Conservation (phyloP, 2,329 filamentous ascomycete species). For the Drechslerella stenobrocha region DNA sequence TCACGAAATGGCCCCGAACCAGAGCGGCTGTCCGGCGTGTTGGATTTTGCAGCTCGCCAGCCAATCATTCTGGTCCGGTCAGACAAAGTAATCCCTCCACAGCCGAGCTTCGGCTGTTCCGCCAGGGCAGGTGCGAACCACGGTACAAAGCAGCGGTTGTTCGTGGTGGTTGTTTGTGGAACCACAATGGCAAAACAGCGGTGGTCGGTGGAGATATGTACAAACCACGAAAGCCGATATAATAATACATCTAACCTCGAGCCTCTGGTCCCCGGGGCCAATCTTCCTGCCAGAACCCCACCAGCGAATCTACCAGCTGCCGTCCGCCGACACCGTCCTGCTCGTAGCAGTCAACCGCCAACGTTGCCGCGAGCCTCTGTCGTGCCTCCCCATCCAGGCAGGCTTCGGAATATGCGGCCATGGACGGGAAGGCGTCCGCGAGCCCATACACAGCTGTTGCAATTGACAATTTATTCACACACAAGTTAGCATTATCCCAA, state of each 20-base stretch:
- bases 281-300: constrained; percentile 32
- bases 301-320: constrained; percentile 25
- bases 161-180: too few species aligned
- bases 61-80: too few species aligned
- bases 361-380: constrained; percentile 9
- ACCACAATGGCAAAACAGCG: too few species aligned
- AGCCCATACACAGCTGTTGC: constrained; percentile 25
- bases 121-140: neutral
- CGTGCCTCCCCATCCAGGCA: constrained; percentile 18
- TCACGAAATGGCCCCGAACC: constrained; percentile 3
- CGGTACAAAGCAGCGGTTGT: neutral
- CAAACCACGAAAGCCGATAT: too few species aligned
- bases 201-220: too few species aligned
- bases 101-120: constrained; percentile 26
- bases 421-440: constrained; percentile 17
- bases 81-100: too few species aligned
- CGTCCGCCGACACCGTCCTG: neutral
- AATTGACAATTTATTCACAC: too few species aligned
- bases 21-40: constrained; percentile 23
- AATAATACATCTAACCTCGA: too few species aligned
- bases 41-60: constrained; percentile 40
- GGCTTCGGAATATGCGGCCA: constrained; percentile 30
- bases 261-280: neutral
- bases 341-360: constrained; percentile 14
- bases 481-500: too few species aligned